A percentile compares a stretch with the other conserved stretches of the same genome.
Conservation (phyloP, 164 flowering plant genomes). For the Paratinospora sagittata region DNA sequence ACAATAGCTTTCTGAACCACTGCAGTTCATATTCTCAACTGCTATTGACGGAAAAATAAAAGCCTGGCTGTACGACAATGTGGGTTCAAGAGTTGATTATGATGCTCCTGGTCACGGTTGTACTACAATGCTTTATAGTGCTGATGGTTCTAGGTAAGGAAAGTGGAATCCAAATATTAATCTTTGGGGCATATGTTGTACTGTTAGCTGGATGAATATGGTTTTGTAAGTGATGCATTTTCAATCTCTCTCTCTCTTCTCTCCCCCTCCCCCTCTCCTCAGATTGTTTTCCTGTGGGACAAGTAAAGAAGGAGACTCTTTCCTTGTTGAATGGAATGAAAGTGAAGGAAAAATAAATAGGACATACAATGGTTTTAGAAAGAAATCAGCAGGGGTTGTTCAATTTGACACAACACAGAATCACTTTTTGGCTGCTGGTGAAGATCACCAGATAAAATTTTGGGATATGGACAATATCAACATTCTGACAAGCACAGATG, state of each 20-base stretch:
- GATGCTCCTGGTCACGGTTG: conserved; percentile 89
- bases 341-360: conserved; percentile 92
- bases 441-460: conserved; percentile 81
- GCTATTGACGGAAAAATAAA: conserved; percentile 91
- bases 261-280: background rate
- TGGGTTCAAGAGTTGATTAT: conserved; percentile 91
- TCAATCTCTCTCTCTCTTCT: background rate
- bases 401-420: conserved; percentile 88
- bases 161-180: background rate
- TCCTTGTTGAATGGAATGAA: conserved; percentile 91
- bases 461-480: conserved; percentile 84
- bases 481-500: conserved; percentile 59
- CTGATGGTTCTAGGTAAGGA: conserved; percentile 80
- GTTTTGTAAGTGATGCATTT: background rate
- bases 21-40: conserved; percentile 91
- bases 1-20: conserved; percentile 1
- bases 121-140: conserved; percentile 92
- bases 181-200: background rate
- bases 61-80: conserved; percentile 88
- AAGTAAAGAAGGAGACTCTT: conserved; percentile 89
- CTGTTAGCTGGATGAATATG: background rate
- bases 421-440: conserved; percentile 86
- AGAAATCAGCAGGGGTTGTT: conserved; percentile 69
- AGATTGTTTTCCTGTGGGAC: conserved; percentile 96
- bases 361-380: conserved; percentile 66